Base-by-base conservation (phyloP, 176 grass and related monocot species). In the Avena sativa region DNA sequence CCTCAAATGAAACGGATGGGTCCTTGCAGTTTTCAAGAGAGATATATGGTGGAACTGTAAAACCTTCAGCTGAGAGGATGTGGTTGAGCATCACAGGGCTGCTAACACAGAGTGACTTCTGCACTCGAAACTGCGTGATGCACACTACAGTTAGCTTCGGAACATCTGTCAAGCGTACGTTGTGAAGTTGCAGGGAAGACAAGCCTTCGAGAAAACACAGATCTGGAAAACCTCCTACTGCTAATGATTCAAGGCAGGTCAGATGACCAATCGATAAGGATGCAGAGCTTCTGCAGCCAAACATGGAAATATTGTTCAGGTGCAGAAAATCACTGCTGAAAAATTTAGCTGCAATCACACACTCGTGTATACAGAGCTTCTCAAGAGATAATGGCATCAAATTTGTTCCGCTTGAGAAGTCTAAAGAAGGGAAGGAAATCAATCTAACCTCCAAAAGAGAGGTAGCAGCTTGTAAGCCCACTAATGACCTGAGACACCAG, bases 341-440 rank as follows among this genome's bases (percentile, higher is more conserved):
- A 3, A 38, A 78, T 5, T 78, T 10, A 36, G 5, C 26, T 44
- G 4, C 2, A 20, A 81, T 4, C 17, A 87, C 5, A 2, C 85
- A 87, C 0, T 0, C 0, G 0, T 0, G 0, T 58, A 79, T 79
- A 0, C 0, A 0, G 1, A 87, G 28, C 0, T 0, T 0, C 17
- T 1, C 0, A 52, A 87, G 28, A 4, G 70, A 75, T 0, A 81
- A 2, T 0, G 57, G 26, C 28, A 87, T 17, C 1, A 2, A 62
- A 25, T 81, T 43, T 38, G 67, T 8, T 36, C 12, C 67, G 12
- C 2, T 6, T 6, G 40, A 6, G 5, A 43, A 43, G 40, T 43
- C 40, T 43, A 43, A 43, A 43, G 40, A 43, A 43, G 40, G 40
- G 40, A 6, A 43, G 40, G 40, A 43, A 43, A 43, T 43, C 40